phyloP scores from a whole-genome alignment of 371 early-diverging fungal genomes.

The Massospora cicadina region DNA sequence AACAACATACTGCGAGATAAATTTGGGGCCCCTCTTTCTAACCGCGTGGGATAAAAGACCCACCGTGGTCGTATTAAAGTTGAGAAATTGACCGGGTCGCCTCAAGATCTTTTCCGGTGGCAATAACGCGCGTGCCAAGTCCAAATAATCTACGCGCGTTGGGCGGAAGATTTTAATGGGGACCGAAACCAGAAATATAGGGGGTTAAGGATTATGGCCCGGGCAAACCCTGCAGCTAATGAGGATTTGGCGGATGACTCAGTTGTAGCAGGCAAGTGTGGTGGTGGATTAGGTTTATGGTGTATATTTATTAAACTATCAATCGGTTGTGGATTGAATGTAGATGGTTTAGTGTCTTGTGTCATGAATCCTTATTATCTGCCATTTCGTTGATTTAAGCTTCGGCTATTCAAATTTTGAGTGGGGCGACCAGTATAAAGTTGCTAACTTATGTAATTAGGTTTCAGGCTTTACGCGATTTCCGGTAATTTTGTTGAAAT shows the following conservation, averaged over 20 bases:
- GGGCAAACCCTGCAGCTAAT: slow-evolving; percentile 31
- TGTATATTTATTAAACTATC: no score
- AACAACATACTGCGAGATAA: slow-evolving; percentile 47
- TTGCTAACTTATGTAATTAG: no score
- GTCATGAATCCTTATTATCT: background rate
- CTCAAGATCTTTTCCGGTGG: slow-evolving; percentile 23
- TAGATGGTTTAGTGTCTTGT: background rate
- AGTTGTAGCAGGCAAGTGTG: background rate
- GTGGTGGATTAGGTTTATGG: no score
- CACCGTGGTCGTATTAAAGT: slow-evolving; percentile 26
- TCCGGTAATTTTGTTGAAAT: no score
- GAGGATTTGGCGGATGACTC: background rate
- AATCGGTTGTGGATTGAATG: background rate
- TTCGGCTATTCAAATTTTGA: no score
- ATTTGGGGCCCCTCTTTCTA: slow-evolving; percentile 34
- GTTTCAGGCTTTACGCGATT: no score
- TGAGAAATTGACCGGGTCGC: slow-evolving; percentile 15
- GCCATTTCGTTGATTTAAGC: no score
- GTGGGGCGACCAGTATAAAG: no score
- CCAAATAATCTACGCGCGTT: slow-evolving; percentile 55
- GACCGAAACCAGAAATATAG: slow-evolving; percentile 57
- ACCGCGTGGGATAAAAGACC: slow-evolving; percentile 57
- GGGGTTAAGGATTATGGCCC: slow-evolving; percentile 39
- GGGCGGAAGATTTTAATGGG: slow-evolving; percentile 65
- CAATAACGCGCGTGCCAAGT: slow-evolving; percentile 52